Conservation (phyloP, 495 filamentous ascomycete species). For the Bacidia gigantensis region DNA sequence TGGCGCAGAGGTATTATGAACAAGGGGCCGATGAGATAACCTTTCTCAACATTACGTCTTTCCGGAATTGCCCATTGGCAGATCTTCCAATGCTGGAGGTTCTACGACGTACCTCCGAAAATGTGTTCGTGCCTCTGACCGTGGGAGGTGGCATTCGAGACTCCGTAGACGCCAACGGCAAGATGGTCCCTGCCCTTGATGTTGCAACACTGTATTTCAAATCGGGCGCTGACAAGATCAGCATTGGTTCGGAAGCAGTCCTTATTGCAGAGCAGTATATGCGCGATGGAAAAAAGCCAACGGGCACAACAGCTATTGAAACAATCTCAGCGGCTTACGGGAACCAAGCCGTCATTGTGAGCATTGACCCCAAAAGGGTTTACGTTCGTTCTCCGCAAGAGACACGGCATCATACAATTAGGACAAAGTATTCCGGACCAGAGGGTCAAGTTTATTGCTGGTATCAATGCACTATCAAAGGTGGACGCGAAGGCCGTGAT, state of each 20-base stretch:
- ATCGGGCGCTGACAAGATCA: slow-evolving; percentile 96
- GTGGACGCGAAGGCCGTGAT: slow-evolving; percentile 80
- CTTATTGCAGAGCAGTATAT: slow-evolving; percentile 84
- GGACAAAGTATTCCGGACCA: slow-evolving; percentile 55
- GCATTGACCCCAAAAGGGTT: slow-evolving; percentile 82
- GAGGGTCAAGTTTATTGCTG: slow-evolving; percentile 75
- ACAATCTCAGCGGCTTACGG: slow-evolving; percentile 88
- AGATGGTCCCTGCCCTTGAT: slow-evolving; percentile 68
- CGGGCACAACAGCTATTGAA: slow-evolving; percentile 81
- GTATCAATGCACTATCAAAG: slow-evolving; percentile 97
- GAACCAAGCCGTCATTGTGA: slow-evolving; percentile 92
- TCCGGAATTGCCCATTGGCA: slow-evolving; percentile 81
- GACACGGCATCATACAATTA: slow-evolving; percentile 66
- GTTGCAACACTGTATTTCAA: slow-evolving; percentile 97
- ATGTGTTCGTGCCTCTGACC: slow-evolving; percentile 93
- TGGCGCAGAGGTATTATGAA: slow-evolving; percentile 88
- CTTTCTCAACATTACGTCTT: slow-evolving; percentile 95
- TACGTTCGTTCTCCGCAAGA: slow-evolving; percentile 61
- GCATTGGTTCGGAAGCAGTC: slow-evolving; percentile 91
- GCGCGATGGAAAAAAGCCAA: slow-evolving; percentile 45
- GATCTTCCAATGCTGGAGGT: slow-evolving; percentile 96
- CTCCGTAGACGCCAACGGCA: slow-evolving; percentile 80
- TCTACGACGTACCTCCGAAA: slow-evolving; percentile 68
- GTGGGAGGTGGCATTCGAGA: slow-evolving; percentile 92
- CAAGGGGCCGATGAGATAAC: slow-evolving; percentile 94